A percentile compares a stretch with the other conserved stretches of the same genome.
These are phyloP conservation scores for Diplogelasinospora grovesii DNA, from an alignment of 495 filamentous ascomycete species.

Conservation along the genomic window DNA sequence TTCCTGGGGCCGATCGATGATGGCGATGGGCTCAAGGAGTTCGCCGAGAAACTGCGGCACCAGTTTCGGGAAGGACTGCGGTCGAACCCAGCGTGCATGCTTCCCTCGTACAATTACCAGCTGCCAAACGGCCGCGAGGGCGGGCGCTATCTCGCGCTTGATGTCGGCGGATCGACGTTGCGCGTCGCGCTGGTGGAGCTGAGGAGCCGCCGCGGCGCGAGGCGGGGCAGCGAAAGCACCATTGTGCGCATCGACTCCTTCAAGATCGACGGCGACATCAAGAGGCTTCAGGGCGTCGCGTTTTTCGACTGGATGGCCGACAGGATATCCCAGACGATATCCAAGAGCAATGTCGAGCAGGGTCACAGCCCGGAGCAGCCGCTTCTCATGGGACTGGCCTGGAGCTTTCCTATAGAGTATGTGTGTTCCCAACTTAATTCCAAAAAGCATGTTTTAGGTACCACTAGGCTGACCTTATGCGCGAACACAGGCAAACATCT, in stretches of 20 bases:
- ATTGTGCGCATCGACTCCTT: constrained; percentile 44
- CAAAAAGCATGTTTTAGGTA: neutral
- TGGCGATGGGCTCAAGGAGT: constrained; percentile 27
- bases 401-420: constrained; percentile 85
- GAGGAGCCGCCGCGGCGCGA: constrained; percentile 32
- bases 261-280: constrained; percentile 43
- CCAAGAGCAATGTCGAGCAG: constrained; percentile 26
- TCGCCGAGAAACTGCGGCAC: constrained; percentile 37
- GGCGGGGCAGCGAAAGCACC: constrained; percentile 18
- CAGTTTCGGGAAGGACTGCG: constrained; percentile 41
- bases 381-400: constrained; percentile 64
- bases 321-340: constrained; percentile 54
- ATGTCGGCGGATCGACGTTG: constrained; percentile 72
- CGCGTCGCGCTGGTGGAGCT: constrained; percentile 74
- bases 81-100: constrained; percentile 46
- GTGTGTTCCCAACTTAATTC: constrained; percentile 15
- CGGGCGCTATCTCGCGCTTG: constrained; percentile 54
- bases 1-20: constrained; percentile 32
- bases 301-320: constrained; percentile 83
- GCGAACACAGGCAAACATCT: constrained; percentile 73
- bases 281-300: constrained; percentile 35
- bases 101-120: constrained; percentile 61
- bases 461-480: constrained; percentile 12
- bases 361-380: constrained; percentile 24
- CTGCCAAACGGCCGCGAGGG: constrained; percentile 66